Conservation (phyloP, 2,329 filamentous ascomycete species). For the Exophiala aquamarina region DNA sequence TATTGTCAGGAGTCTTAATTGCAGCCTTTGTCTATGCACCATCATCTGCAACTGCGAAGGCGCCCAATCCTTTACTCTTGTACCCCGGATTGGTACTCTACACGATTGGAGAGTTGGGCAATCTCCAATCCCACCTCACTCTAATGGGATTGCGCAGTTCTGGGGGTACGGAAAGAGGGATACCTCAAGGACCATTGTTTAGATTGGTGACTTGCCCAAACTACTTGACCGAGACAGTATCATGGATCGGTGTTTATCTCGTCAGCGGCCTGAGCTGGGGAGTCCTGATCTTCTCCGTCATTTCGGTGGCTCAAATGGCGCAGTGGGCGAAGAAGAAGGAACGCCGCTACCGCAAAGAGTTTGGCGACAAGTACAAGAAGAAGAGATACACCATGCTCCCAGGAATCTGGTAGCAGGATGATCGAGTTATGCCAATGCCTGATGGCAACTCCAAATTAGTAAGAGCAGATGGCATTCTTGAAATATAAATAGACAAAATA, state of each 20-base stretch:
- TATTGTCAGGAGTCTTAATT: constrained; percentile 74
- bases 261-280: constrained; percentile 73
- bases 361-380: constrained; percentile 91
- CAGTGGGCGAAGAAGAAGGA: constrained; percentile 92
- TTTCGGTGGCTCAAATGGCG: constrained; percentile 78
- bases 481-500: no score
- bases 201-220: constrained; percentile 89
- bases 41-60: constrained; percentile 61
- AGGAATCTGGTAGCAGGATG: constrained; percentile 65
- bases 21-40: constrained; percentile 85
- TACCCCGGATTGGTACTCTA: constrained; percentile 71
- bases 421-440: no score
- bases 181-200: constrained; percentile 84
- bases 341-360: constrained; percentile 82
- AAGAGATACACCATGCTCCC: constrained; percentile 85
- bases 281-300: constrained; percentile 71
- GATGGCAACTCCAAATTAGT: no score
- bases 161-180: constrained; percentile 82
- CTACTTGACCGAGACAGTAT: constrained; percentile 88
- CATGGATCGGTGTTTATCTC: constrained; percentile 81
- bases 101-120: constrained; percentile 74
- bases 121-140: constrained; percentile 76
- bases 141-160: constrained; percentile 73
- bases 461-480: no score
- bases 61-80: constrained; percentile 55